These are phyloP conservation scores for Triticum aestivum DNA, from an alignment of 176 grass and related monocot genomes.

Conservation along the genomic window DNA sequence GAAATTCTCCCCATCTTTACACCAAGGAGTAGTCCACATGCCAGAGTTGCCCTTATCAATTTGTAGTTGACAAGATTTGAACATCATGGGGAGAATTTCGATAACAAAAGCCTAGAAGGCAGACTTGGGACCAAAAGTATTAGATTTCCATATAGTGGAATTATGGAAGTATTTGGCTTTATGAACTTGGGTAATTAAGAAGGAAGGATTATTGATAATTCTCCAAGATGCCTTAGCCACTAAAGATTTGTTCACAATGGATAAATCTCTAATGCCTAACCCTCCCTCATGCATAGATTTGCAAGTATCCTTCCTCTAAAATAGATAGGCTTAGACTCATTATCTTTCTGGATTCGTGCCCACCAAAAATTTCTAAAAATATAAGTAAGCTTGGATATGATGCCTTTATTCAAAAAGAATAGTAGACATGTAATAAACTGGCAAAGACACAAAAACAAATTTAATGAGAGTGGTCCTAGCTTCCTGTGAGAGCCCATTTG, in stretches of 20 bases:
- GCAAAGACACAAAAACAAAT: too few species aligned
- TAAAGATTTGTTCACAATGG: not conserved
- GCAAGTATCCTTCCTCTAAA: not conserved
- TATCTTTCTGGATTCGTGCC: not conserved
- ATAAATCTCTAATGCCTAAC: not conserved
- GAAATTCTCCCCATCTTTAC: too few species aligned
- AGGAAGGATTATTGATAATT: not conserved
- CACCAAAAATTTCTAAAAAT: not conserved
- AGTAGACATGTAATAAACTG: too few species aligned
- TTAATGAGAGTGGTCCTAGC: too few species aligned
- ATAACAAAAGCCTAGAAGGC: too few species aligned
- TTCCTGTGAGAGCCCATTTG: too few species aligned
- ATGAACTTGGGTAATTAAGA: not conserved
- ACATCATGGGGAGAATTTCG: too few species aligned
- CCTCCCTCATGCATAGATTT: not conserved
- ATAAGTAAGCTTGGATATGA: not conserved
- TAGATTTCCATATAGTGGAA: not conserved
- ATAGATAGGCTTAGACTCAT: not conserved
- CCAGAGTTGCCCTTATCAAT: too few species aligned
- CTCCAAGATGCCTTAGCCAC: not conserved
- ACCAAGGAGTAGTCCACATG: too few species aligned
- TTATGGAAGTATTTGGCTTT: not conserved
- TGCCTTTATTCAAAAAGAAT: not conserved
- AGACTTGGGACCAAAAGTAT: too few species aligned
- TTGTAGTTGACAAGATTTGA: too few species aligned